Base-by-base conservation (phyloP, 371 early-diverging fungal genomes). In the Blakeslea trispora region DNA sequence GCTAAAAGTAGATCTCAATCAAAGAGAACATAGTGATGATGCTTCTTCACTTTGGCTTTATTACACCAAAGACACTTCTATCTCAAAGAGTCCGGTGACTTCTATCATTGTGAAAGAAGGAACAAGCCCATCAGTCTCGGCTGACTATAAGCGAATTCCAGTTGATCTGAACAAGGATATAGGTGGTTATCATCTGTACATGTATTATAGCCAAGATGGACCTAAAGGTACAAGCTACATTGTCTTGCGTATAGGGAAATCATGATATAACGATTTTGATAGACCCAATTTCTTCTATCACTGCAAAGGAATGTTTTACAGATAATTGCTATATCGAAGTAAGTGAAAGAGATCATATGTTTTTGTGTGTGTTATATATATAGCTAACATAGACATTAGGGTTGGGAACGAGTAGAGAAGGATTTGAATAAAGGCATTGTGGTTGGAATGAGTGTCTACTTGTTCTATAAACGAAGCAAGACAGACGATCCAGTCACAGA, bases 271-370 rank as follows among this genome's bases (percentile, higher is more conserved):
- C 10, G 1, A 14, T 32, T 22, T 45, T 45, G 3, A 13, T 65
- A 49, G 74, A 76, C 54, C 80, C 82, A 13, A 80, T 82, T 43
- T 78, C 80, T 18, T 74, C 76, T 14, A 73, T 82, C 24, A 65
- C 82, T 34, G 80, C 78, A 35, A 79, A 78, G 51, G 65, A 75
- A 37, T 82, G 82, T 40, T 61, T 75, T 17, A 63, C 79, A 4
- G 63, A 68, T 24, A 67, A 69, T 18, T 82, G 82, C 47, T 74
- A 69, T 24, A 50, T 82, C 31, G 82, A 79, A 15, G 78, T 77
- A 56, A 45, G 63, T 21, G 50, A 57, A 10, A 64, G 67, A 11
- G 57, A 59, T 6, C 53, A 62, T 22, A 63, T 68, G 37, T 64
- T 53, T 2, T 28, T 41, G 14, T 34, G 64, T 24, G 31, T 51